Percentiles rank a stretch among this genome's conserved stretches.
phyloP scores from a whole-genome alignment of 305 asterid species.

The Rubia tinctorum region DNA sequence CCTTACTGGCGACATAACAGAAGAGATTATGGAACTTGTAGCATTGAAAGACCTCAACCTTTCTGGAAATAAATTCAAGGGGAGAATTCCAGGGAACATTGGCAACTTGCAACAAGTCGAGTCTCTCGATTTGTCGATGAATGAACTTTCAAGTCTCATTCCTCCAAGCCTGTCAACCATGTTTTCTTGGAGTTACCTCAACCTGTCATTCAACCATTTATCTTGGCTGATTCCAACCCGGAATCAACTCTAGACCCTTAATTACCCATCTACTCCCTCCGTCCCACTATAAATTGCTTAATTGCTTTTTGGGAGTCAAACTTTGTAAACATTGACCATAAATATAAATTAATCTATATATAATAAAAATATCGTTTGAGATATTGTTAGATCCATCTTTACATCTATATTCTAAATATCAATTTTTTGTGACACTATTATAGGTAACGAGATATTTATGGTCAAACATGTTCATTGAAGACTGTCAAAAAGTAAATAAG shows the following conservation, averaged over 20 bases:
- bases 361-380: too few species aligned
- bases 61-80: not conserved
- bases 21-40: not conserved
- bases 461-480: too few species aligned
- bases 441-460: too few species aligned
- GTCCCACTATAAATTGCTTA: too few species aligned
- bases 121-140: constrained; percentile 34
- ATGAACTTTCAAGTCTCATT: constrained; percentile 26
- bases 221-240: constrained; percentile 34
- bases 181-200: constrained; percentile 21
- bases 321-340: too few species aligned
- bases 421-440: too few species aligned
- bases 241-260: constrained; percentile 32
- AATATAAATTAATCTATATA: too few species aligned
- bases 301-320: too few species aligned
- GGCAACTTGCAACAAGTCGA: constrained; percentile 16
- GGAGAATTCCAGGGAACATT: not conserved
- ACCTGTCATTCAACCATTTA: constrained; percentile 29
- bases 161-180: constrained; percentile 29
- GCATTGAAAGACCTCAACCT: constrained; percentile 1
- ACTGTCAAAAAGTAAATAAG: too few species aligned
- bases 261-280: constrained; percentile 6
- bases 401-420: too few species aligned
- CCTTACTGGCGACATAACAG: not conserved
- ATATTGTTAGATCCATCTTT: too few species aligned